Conservation (phyloP, 2,329 filamentous ascomycete species). For the Pseudopyricularia javanii region DNA sequence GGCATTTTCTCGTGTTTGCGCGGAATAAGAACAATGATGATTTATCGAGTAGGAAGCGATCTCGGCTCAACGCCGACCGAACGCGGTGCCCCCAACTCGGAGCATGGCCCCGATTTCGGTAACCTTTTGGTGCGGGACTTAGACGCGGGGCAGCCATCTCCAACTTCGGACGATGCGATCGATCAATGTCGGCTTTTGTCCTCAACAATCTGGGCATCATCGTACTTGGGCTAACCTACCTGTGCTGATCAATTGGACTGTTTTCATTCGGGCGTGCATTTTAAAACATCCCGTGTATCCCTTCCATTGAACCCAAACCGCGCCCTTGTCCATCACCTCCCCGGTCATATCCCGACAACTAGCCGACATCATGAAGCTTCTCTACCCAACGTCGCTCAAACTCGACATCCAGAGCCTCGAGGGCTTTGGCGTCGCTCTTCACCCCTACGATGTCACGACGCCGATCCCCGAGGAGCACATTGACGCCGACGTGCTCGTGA, state of each 20-base stretch:
- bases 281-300: too few species aligned
- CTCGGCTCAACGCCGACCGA: neutral
- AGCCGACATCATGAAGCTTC: constrained; percentile 10
- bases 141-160: neutral
- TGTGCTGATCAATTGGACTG: too few species aligned
- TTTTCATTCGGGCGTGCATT: too few species aligned
- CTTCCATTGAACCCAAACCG: too few species aligned
- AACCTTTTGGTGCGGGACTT: neutral
- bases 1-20: too few species aligned
- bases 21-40: too few species aligned
- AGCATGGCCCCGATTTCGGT: neutral
- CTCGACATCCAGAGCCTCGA: constrained; percentile 10
- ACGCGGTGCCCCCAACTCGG: neutral
- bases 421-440: constrained; percentile 11
- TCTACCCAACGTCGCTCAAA: constrained; percentile 13
- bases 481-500: constrained; percentile 32
- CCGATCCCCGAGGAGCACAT: constrained; percentile 28
- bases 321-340: too few species aligned
- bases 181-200: too few species aligned
- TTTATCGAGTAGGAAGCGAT: neutral
- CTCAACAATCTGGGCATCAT: too few species aligned
- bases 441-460: constrained; percentile 27
- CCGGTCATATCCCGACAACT: neutral
- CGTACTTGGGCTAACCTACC: too few species aligned
- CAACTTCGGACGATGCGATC: neutral